Percentiles rank a stretch among this genome's conserved stretches.
phyloP scores from a whole-genome alignment of 1,284 basidiomycete species.

The Heliocybe sulcata region DNA sequence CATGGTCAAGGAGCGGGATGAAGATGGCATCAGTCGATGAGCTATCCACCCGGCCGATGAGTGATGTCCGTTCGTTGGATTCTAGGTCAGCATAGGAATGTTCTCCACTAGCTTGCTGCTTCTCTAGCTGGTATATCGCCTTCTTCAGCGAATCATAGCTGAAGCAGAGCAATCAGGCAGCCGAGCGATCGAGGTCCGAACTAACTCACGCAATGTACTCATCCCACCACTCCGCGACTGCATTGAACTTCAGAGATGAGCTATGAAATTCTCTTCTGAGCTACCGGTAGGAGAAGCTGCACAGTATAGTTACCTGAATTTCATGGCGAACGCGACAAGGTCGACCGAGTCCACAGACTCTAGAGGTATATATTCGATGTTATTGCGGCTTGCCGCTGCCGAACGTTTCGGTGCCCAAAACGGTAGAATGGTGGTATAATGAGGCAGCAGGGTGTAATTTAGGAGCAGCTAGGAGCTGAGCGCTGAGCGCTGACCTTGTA shows the following conservation, averaged over 20 bases:
- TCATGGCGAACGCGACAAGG: conserved; percentile 36
- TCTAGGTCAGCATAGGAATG: conserved; percentile 54
- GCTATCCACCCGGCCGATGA: conserved; percentile 31
- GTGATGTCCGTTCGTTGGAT: conserved; percentile 49
- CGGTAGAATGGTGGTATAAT: neutral
- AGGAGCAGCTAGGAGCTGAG: too few relatives aligned
- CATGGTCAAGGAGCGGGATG: conserved; percentile 71
- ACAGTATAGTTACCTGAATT: conserved; percentile 38
- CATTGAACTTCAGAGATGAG: conserved; percentile 87
- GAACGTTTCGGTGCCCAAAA: neutral
- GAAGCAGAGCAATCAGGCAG: neutral
- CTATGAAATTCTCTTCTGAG: conserved; percentile 20
- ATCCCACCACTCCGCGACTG: conserved; percentile 92
- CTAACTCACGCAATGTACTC: conserved; percentile 77
- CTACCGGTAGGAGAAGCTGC: neutral
- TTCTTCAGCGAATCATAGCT: conserved; percentile 88
- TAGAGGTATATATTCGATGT: neutral
- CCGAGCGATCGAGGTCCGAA: neutral
- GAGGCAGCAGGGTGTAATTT: neutral
- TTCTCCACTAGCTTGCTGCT: conserved; percentile 43
- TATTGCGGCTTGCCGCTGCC: neutral
- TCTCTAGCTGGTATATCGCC: conserved; percentile 79
- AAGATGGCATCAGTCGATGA: conserved; percentile 55
- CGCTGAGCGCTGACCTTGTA: too few relatives aligned
- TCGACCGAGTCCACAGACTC: neutral